phyloP scores from a whole-genome alignment of 495 filamentous ascomycete genomes.

The Bombardia bombarda region DNA sequence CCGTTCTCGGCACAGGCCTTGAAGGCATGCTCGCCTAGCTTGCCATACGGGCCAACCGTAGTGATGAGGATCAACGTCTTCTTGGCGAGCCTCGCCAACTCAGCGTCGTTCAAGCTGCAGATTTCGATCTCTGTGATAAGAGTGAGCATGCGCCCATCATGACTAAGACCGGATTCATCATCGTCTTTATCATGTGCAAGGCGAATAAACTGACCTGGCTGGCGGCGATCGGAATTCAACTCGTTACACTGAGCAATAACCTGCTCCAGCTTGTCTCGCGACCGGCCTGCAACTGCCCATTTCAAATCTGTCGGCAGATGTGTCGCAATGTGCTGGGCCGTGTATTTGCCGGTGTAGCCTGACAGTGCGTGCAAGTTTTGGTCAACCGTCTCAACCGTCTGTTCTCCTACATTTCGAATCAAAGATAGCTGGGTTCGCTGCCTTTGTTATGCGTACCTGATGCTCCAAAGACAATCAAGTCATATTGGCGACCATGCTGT shows the following conservation, averaged over 20 bases:
- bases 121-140: constrained; percentile 47
- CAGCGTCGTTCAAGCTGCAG: constrained; percentile 52
- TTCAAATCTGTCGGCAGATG: constrained; percentile 69
- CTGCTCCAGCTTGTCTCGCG: constrained; percentile 58
- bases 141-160: no score
- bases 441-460: constrained; percentile 34
- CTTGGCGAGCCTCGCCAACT: constrained; percentile 58
- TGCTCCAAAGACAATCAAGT: constrained; percentile 76
- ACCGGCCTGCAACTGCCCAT: constrained; percentile 88
- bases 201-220: constrained; percentile 60
- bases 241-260: constrained; percentile 57
- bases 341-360: constrained; percentile 80
- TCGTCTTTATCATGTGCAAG: no score
- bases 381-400: no score
- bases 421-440: no score
- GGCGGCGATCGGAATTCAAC: constrained; percentile 60
- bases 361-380: constrained; percentile 48
- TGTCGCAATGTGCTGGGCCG: constrained; percentile 67
- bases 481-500: constrained; percentile 57
- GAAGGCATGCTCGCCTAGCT: constrained; percentile 72
- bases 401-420: no score
- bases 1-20: constrained; percentile 82
- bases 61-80: constrained; percentile 76
- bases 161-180: no score
- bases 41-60: constrained; percentile 75